Conservation (phyloP, 2,329 filamentous ascomycete species). For the Raffaelea ambrosiae region DNA sequence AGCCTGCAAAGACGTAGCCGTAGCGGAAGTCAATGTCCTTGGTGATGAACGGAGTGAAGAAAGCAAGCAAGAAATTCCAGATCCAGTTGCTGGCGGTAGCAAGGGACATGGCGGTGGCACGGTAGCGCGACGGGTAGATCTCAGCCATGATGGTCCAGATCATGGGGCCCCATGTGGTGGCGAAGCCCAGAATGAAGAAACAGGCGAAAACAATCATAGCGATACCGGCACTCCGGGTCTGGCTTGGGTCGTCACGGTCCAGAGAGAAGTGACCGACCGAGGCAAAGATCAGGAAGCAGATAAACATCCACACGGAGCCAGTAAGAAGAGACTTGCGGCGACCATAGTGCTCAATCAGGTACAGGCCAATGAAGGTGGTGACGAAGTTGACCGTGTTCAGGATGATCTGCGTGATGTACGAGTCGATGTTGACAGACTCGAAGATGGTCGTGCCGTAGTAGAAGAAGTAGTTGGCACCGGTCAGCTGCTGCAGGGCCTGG, state of each 20-base stretch:
- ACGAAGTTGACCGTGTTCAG: constrained; percentile 27
- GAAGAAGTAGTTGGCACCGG: constrained; percentile 49
- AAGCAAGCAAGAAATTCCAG: constrained; percentile 48
- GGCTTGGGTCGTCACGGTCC: constrained; percentile 29
- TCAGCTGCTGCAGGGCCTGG: constrained; percentile 61
- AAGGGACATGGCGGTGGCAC: constrained; percentile 13
- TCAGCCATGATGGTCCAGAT: constrained; percentile 15
- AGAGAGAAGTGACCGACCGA: constrained; percentile 37
- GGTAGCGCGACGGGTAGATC: constrained; percentile 14
- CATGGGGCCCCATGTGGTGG: constrained; percentile 23
- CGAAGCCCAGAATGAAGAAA: constrained; percentile 68
- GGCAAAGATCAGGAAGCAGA: constrained; percentile 58
- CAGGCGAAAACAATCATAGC: constrained; percentile 66
- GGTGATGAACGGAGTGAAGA: constrained; percentile 9
- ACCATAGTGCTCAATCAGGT: constrained; percentile 58
- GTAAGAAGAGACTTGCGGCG: constrained; percentile 59
- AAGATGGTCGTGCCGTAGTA: constrained; percentile 61
- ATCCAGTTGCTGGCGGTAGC: constrained; percentile 38
- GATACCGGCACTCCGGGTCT: constrained; percentile 38
- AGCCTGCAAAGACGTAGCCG: constrained; percentile 47
- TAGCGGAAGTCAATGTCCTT: constrained; percentile 62
- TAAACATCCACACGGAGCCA: constrained; percentile 59
- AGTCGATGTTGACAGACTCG: constrained; percentile 53
- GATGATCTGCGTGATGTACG: constrained; percentile 63
- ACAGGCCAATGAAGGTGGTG: constrained; percentile 59